A percentile compares a stretch with the other conserved stretches of the same genome.
These are phyloP conservation scores for Fusarium tuaranense DNA, from an alignment of 2,329 filamentous ascomycete genomes.

Conservation along the genomic window DNA sequence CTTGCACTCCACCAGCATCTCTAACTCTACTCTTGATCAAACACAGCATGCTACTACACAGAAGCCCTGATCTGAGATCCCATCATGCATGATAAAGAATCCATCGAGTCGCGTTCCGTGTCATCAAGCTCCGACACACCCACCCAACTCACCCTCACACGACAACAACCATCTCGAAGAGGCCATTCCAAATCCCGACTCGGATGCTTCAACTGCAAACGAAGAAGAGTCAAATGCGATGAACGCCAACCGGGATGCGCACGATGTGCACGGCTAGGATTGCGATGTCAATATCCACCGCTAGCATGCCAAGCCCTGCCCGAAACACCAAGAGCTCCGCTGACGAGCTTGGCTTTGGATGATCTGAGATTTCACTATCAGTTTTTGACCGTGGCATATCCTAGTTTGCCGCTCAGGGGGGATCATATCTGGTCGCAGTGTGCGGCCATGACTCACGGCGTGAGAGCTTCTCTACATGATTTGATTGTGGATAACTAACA, in stretches of 20 bases:
- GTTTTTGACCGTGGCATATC: conserved; percentile 58
- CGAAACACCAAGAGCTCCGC: conserved; percentile 34
- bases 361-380: conserved; percentile 65
- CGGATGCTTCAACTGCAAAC: conserved; percentile 50
- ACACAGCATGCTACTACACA: neutral
- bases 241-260: conserved; percentile 45
- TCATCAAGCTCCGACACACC: neutral
- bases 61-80: neutral
- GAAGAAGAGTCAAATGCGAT: conserved; percentile 48
- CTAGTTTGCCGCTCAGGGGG: conserved; percentile 49
- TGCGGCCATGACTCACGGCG: conserved; percentile 50
- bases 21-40: no score
- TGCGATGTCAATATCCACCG: conserved; percentile 49
- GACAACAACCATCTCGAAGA: neutral
- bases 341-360: conserved; percentile 47
- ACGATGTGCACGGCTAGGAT: conserved; percentile 49
- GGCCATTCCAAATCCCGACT: conserved; percentile 47
- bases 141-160: neutral
- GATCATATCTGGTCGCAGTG: conserved; percentile 48
- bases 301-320: conserved; percentile 18
- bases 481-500: neutral
- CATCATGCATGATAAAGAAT: neutral
- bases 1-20: neutral
- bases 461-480: conserved; percentile 28
- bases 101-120: neutral